Percentiles rank a stretch among this genome's conserved stretches.
Evolutionary conservation across 2,329 filamentous ascomycete genomes (phyloP).

Genomic region (Phaeosphaeriaceae sp.): DNA sequence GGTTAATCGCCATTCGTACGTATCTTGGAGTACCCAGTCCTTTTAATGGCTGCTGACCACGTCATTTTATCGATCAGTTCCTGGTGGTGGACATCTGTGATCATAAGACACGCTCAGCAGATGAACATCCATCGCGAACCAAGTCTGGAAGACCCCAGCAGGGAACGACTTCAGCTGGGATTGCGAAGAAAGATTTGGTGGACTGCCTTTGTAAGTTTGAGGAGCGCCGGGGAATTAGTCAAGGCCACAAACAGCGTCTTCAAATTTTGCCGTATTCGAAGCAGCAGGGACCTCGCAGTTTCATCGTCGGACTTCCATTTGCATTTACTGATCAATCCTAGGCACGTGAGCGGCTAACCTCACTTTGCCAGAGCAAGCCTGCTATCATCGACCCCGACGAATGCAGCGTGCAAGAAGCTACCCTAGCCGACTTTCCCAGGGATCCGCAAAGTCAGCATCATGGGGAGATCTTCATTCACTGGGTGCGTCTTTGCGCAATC

Average conservation of each 20-base stretch:
- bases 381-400: conserved; percentile 31
- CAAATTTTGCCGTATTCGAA: no score
- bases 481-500: conserved; percentile 31
- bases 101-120: conserved; percentile 33
- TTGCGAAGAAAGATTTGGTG: conserved; percentile 32
- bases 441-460: conserved; percentile 29
- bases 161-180: conserved; percentile 18
- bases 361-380: conserved; percentile 32
- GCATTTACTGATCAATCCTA: conserved; percentile 3
- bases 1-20: conserved; percentile 22
- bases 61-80: background rate
- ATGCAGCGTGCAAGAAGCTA: conserved; percentile 27
- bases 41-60: no score
- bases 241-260: no score
- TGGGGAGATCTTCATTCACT: conserved; percentile 31
- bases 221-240: no score
- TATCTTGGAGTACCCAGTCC: no score
- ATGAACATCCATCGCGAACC: conserved; percentile 33
- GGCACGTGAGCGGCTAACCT: conserved; percentile 30
- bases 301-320: background rate
- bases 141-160: conserved; percentile 12
- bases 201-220: conserved; percentile 29
- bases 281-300: no score
- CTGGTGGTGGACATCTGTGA: conserved; percentile 32
- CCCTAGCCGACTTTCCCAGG: conserved; percentile 24